Evolutionary conservation across 2,329 filamentous ascomycete genomes (phyloP).

Genomic region (Septoria linicola): DNA sequence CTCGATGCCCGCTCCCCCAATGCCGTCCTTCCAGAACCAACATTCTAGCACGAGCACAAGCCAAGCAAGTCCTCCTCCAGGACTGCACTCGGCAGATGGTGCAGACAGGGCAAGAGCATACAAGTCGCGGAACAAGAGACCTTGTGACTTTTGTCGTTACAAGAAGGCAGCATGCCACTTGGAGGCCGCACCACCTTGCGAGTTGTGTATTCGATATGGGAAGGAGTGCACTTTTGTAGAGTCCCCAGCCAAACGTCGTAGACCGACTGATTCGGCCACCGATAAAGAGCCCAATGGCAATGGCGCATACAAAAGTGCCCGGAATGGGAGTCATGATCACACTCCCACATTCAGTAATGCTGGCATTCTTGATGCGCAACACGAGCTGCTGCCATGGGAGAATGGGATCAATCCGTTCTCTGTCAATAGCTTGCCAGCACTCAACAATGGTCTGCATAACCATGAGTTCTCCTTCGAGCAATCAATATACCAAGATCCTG

Average conservation of each 20-base stretch:
- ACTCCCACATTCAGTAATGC: slow-evolving; percentile 25
- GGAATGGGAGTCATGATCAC: slow-evolving; percentile 24
- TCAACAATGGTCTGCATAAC: slow-evolving; percentile 21
- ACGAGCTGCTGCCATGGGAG: slow-evolving; percentile 33
- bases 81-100: slow-evolving; percentile 2
- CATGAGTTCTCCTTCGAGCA: slow-evolving; percentile 34
- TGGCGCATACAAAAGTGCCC: slow-evolving; percentile 22
- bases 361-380: slow-evolving; percentile 30
- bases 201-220: slow-evolving; percentile 45
- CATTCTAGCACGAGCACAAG: slow-evolving; percentile 16
- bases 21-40: slow-evolving; percentile 23
- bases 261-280: slow-evolving; percentile 33
- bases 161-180: slow-evolving; percentile 50
- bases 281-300: slow-evolving; percentile 19
- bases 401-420: slow-evolving; percentile 31
- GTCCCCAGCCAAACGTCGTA: slow-evolving; percentile 36
- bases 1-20: slow-evolving; percentile 20
- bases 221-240: slow-evolving; percentile 50
- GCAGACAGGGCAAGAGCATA: slow-evolving; percentile 38
- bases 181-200: slow-evolving; percentile 45
- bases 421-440: slow-evolving; percentile 27
- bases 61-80: slow-evolving; percentile 13
- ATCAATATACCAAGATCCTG: slow-evolving; percentile 32
- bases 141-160: slow-evolving; percentile 50
- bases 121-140: slow-evolving; percentile 42